Evolutionary conservation across 305 asterid species (phyloP).

Genomic region (Salvia sclarea): DNA sequence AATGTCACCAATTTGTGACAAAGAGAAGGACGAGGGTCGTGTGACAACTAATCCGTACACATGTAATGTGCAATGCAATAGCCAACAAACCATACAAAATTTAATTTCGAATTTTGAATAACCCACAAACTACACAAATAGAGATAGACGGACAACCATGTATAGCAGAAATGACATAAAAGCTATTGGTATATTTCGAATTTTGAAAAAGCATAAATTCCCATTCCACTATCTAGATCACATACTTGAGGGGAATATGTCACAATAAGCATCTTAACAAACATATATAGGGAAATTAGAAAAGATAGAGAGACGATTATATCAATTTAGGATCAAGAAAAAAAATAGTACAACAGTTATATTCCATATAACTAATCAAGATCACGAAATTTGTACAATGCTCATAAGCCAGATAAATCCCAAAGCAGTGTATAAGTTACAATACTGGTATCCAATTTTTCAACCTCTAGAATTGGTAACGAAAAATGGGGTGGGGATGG

Average conservation of each 20-base stretch:
- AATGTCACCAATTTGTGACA: no score
- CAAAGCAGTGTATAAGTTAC: conserved; percentile 28
- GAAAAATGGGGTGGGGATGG: conserved; percentile 18
- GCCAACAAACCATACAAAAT: neutral
- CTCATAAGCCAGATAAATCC: conserved; percentile 28
- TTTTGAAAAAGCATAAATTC: no score
- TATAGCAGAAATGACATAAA: neutral
- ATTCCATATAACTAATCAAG: conserved; percentile 19
- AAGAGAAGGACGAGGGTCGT: no score
- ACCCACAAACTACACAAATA: no score
- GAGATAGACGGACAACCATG: neutral
- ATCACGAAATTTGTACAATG: conserved; percentile 38
- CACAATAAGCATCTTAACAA: neutral
- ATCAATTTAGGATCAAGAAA: conserved; percentile 21
- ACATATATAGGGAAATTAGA: neutral
- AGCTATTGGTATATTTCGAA: neutral
- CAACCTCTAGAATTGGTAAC: conserved; percentile 30
- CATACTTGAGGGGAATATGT: neutral
- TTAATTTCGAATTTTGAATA: no score
- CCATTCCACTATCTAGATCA: no score
- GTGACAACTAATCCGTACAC: no score
- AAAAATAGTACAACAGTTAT: conserved; percentile 25
- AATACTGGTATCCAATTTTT: conserved; percentile 26
- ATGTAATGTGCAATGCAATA: neutral
- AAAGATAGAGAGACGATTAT: neutral